Evolutionary conservation across 371 early-diverging fungal species (phyloP).

Genomic region (Mucor circinelloides): DNA sequence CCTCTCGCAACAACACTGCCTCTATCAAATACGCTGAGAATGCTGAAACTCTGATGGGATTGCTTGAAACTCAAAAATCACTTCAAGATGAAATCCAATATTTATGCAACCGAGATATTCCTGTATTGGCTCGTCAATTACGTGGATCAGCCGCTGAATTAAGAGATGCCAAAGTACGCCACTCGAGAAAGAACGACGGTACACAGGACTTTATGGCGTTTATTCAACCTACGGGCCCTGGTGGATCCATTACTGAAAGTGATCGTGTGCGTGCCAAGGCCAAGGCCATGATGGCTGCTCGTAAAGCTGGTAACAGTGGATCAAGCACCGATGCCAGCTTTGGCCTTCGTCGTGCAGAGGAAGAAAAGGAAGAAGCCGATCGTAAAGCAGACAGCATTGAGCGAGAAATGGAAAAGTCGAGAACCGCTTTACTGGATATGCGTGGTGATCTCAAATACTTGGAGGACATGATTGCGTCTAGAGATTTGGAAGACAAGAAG

Average conservation of each 20-base stretch:
- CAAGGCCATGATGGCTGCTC: slow-evolving; percentile 66
- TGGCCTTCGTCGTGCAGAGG: slow-evolving; percentile 43
- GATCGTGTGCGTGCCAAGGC: slow-evolving; percentile 71
- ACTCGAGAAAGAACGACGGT: slow-evolving; percentile 42
- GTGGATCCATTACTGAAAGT: slow-evolving; percentile 58
- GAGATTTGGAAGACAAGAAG: slow-evolving; percentile 40
- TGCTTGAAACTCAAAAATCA: slow-evolving; percentile 42
- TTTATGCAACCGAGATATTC: slow-evolving; percentile 53
- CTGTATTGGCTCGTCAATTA: slow-evolving; percentile 53
- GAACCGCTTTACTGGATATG: slow-evolving; percentile 42
- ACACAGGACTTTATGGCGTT: slow-evolving; percentile 46
- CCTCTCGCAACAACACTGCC: slow-evolving; percentile 20
- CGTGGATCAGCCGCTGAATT: slow-evolving; percentile 59
- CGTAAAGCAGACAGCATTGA: slow-evolving; percentile 42
- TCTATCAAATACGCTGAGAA: slow-evolving; percentile 35
- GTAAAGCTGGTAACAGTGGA: slow-evolving; percentile 42
- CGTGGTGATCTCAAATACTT: slow-evolving; percentile 45
- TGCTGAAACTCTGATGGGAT: slow-evolving; percentile 30
- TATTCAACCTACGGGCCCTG: slow-evolving; percentile 61
- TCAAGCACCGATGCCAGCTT: slow-evolving; percentile 31
- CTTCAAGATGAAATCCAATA: slow-evolving; percentile 52
- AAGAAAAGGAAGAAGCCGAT: slow-evolving; percentile 48
- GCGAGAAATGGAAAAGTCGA: slow-evolving; percentile 46
- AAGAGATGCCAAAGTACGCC: slow-evolving; percentile 56
- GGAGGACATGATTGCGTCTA: slow-evolving; percentile 25